These are phyloP conservation scores for Chlorella sp. DNA, from an alignment of 139 green algal genomes.

Conservation along the genomic window DNA sequence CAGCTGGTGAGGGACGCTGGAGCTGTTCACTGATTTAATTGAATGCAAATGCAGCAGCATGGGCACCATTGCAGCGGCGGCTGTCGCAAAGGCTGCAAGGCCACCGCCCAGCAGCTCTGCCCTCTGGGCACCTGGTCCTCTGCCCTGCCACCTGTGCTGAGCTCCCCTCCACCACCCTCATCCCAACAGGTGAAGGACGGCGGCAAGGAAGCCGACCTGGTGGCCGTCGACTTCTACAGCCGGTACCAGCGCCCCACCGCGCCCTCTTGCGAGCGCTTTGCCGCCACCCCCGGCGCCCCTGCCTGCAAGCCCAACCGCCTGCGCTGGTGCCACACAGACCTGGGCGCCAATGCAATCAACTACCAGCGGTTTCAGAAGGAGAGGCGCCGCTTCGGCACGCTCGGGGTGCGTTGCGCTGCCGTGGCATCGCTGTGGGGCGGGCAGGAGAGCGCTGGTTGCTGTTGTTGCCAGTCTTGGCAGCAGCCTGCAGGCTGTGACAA, in stretches of 20 bases:
- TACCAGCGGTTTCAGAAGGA: slow-evolving; percentile 68
- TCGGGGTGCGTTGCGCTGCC: slow-evolving; percentile 36
- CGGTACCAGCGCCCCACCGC: slow-evolving; percentile 81
- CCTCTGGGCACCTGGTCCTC: no score
- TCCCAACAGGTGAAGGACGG: no score
- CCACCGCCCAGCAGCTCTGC: no score
- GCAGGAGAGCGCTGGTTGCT: no score
- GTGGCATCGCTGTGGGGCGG: no score
- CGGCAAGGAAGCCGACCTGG: slow-evolving; percentile 49
- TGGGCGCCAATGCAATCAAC: slow-evolving; percentile 73
- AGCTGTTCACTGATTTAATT: no score
- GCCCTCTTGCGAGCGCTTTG: slow-evolving; percentile 76
- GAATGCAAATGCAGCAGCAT: no score
- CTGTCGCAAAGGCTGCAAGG: background rate
- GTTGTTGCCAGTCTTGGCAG: no score
- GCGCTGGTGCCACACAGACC: slow-evolving; percentile 84
- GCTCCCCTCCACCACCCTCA: no score
- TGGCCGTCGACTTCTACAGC: slow-evolving; percentile 88
- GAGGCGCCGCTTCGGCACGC: slow-evolving; percentile 64
- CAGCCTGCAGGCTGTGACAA: no score
- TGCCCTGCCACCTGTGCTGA: no score
- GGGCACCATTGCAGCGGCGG: no score
- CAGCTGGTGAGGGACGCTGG: slow-evolving; percentile 25
- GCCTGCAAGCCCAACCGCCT: slow-evolving; percentile 81
- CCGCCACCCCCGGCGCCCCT: slow-evolving; percentile 34